Conservation (phyloP, 352 stramenopile species). For the Albugo laibachii region DNA sequence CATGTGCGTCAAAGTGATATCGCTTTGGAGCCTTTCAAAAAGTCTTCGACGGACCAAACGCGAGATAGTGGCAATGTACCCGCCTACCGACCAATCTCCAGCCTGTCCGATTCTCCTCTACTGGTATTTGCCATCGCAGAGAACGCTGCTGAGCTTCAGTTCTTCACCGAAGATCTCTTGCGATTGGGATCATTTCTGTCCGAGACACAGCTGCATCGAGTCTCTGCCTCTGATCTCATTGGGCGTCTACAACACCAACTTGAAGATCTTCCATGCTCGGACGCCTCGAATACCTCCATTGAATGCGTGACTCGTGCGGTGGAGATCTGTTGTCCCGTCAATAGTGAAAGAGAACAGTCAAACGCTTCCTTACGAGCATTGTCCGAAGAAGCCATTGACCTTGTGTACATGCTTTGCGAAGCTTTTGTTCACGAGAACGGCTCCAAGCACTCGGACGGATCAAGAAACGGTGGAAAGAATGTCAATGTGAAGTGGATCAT, state of each 20-base stretch:
- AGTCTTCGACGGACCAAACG: neutral
- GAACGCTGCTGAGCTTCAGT: constrained; percentile 50
- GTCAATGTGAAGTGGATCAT: constrained; percentile 32
- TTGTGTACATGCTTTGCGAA: constrained; percentile 34
- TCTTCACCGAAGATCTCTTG: constrained; percentile 62
- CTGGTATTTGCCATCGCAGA: constrained; percentile 65
- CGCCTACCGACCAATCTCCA: constrained; percentile 2
- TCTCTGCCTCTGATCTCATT: constrained; percentile 3
- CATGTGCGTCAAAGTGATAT: constrained; percentile 73
- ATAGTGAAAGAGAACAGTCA: no score
- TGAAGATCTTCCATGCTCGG: no score
- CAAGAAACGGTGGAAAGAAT: constrained; percentile 12
- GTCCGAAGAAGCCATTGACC: constrained; percentile 29
- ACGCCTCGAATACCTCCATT: no score
- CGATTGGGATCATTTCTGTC: constrained; percentile 39
- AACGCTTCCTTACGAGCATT: no score
- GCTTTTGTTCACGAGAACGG: constrained; percentile 44
- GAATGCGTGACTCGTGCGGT: no score
- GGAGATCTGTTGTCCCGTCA: no score
- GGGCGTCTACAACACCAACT: no score
- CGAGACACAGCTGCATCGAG: constrained; percentile 37
- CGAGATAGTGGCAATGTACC: neutral
- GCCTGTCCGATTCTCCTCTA: constrained; percentile 49
- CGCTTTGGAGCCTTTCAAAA: constrained; percentile 10
- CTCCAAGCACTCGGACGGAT: no score